phyloP scores from a whole-genome alignment of 257 asterid species.

The Jasminum sambac region DNA sequence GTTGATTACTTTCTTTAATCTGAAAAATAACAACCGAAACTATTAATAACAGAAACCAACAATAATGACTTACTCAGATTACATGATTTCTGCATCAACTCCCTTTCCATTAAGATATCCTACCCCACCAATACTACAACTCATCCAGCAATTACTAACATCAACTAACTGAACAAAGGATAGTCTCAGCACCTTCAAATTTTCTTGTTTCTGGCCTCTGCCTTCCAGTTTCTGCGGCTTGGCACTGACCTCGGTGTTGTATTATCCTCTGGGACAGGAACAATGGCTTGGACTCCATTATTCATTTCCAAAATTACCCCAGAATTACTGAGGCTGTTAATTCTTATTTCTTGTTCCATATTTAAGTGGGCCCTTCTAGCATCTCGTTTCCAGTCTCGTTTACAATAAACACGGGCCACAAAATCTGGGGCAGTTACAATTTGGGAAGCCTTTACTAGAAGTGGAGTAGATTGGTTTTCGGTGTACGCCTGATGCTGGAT shows the following conservation, averaged over 20 bases:
- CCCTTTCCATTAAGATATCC: conserved; percentile 5
- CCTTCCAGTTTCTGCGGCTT: conserved; percentile 83
- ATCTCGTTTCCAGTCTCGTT: conserved; percentile 85
- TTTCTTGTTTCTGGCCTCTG: conserved; percentile 85
- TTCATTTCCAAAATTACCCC: conserved; percentile 22
- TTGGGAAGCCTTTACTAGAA: conserved; percentile 38
- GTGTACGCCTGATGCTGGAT: conserved; percentile 29
- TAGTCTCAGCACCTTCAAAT: conserved; percentile 25
- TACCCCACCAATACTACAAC: background rate
- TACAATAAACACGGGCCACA: conserved; percentile 59
- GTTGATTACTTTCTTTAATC: too few relatives aligned
- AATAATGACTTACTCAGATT: background rate
- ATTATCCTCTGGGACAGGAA: conserved; percentile 23
- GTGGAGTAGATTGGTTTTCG: conserved; percentile 32
- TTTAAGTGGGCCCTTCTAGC: conserved; percentile 65
- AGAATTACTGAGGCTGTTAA: conserved; percentile 14
- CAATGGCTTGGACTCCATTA: conserved; percentile 20
- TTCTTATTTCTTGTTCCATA: conserved; percentile 38
- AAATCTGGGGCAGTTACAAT: conserved; percentile 37
- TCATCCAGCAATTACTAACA: conserved; percentile 3
- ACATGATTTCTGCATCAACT: background rate
- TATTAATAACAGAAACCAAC: background rate
- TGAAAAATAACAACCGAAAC: too few relatives aligned
- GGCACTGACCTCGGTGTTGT: conserved; percentile 35
- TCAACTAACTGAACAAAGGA: conserved; percentile 6